Evolutionary conservation across 345 rosid genomes (phyloP).

Genomic region (Rubroshorea leprosula): DNA sequence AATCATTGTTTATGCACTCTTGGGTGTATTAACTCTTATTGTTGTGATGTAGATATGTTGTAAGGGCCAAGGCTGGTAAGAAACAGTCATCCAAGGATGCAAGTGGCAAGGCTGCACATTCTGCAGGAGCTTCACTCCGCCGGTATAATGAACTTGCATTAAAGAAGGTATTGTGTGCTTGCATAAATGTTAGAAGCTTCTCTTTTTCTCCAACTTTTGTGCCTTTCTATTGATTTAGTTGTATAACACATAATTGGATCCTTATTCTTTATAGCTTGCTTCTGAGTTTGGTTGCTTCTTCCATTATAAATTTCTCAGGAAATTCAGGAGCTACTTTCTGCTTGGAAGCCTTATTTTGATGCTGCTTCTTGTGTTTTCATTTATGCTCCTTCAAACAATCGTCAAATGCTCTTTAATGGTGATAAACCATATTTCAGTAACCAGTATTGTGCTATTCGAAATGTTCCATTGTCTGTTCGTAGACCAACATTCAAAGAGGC

Average conservation of each 20-base stretch:
- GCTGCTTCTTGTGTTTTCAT: constrained; percentile 63
- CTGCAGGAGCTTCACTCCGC: constrained; percentile 97
- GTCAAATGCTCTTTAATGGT: constrained; percentile 62
- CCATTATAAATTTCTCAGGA: constrained; percentile 45
- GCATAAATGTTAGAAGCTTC: not conserved
- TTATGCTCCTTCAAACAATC: constrained; percentile 82
- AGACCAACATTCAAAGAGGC: constrained; percentile 94
- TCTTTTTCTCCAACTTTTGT: not conserved
- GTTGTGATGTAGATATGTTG: constrained; percentile 63
- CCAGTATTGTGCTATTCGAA: constrained; percentile 43
- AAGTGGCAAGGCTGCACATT: constrained; percentile 73
- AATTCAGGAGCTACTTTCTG: constrained; percentile 70
- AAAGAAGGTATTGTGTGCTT: constrained; percentile 60
- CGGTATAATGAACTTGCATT: constrained; percentile 86
- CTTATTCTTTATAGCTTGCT: not conserved
- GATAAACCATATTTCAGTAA: constrained; percentile 62
- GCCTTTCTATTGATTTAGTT: not conserved
- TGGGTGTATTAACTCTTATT: constrained; percentile 6
- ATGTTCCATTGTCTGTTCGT: constrained; percentile 58
- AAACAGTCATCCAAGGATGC: constrained; percentile 92
- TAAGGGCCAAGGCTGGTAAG: constrained; percentile 97
- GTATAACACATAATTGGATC: not conserved
- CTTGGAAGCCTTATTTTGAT: constrained; percentile 94
- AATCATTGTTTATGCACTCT: not conserved
- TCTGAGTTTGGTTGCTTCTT: constrained; percentile 17